Evolutionary conservation across 768 basidiomycete genomes (phyloP).

Genomic region (Lyophyllum shimeji): DNA sequence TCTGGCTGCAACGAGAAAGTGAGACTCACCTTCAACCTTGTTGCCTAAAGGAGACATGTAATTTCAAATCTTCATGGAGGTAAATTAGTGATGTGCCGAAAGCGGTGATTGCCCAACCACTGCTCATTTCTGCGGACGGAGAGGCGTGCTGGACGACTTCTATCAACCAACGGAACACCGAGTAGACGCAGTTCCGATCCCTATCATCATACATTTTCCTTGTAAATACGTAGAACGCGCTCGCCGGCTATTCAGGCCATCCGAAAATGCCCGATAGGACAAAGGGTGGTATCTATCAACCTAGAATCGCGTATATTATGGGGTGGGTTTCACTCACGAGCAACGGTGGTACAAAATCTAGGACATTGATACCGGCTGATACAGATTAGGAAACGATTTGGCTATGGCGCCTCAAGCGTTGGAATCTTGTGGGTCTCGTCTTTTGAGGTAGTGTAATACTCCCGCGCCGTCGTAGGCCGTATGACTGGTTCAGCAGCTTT

Average conservation of each 20-base stretch:
- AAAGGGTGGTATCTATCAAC: background rate
- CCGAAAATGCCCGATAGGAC: background rate
- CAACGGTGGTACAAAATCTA: background rate
- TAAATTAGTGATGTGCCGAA: background rate
- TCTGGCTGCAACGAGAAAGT: background rate
- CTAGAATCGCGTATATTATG: background rate
- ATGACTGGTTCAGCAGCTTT: constrained; percentile 35
- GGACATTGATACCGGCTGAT: background rate
- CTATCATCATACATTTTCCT: constrained; percentile 1
- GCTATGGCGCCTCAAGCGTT: background rate
- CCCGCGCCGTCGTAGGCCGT: constrained; percentile 35
- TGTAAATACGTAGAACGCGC: background rate
- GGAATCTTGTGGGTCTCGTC: background rate
- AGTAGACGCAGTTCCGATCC: background rate
- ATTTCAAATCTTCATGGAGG: background rate
- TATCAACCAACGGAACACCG: background rate
- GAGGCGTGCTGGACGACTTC: background rate
- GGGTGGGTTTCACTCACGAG: background rate
- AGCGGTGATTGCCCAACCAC: background rate
- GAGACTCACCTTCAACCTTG: background rate
- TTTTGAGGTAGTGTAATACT: constrained; percentile 39
- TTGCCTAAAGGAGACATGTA: background rate
- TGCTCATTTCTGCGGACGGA: no score
- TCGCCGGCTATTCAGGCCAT: background rate
- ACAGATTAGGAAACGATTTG: background rate